Conservation (phyloP, 1,139 yeast species). For the Hemisphaericaspora xylofermentans region DNA sequence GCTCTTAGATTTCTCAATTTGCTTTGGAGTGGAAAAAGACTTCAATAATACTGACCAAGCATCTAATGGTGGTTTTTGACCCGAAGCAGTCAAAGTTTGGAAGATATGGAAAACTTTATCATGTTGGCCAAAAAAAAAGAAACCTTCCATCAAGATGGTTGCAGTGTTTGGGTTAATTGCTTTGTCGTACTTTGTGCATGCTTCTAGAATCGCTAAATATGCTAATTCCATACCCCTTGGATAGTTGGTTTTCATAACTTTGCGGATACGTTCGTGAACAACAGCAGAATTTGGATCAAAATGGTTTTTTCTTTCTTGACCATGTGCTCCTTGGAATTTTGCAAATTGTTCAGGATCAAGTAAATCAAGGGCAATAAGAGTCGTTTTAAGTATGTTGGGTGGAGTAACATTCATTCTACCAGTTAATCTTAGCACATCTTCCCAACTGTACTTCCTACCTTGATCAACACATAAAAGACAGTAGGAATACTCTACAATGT, state of each 20-base stretch:
- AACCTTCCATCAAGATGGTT: constrained; percentile 36
- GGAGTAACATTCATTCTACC: constrained; percentile 29
- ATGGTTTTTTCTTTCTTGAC: constrained; percentile 9
- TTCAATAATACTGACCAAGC: constrained; percentile 41
- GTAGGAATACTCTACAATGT: constrained; percentile 32
- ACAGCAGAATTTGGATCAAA: constrained; percentile 37
- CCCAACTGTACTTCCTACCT: constrained; percentile 22
- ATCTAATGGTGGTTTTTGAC: constrained; percentile 26
- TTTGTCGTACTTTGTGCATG: constrained; percentile 23
- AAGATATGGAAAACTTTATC: constrained; percentile 36
- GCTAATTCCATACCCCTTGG: constrained; percentile 20
- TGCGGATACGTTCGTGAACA: constrained; percentile 24
- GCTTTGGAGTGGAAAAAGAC: constrained; percentile 36
- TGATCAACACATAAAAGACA: constrained; percentile 30
- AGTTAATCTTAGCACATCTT: constrained; percentile 30
- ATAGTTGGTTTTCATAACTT: constrained; percentile 22
- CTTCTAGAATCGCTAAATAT: constrained; percentile 26
- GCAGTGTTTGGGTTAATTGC: constrained; percentile 32
- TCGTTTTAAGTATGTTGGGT: constrained; percentile 19
- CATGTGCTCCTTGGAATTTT: constrained; percentile 3
- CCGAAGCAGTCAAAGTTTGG: constrained; percentile 30
- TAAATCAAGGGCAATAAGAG: constrained; percentile 17
- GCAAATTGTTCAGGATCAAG: constrained; percentile 7
- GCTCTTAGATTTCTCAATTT: constrained; percentile 15
- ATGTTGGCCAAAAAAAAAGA: constrained; percentile 27